These are phyloP conservation scores for Juncus inflexus DNA, from an alignment of 176 grass and related monocot species.

Conservation along the genomic window DNA sequence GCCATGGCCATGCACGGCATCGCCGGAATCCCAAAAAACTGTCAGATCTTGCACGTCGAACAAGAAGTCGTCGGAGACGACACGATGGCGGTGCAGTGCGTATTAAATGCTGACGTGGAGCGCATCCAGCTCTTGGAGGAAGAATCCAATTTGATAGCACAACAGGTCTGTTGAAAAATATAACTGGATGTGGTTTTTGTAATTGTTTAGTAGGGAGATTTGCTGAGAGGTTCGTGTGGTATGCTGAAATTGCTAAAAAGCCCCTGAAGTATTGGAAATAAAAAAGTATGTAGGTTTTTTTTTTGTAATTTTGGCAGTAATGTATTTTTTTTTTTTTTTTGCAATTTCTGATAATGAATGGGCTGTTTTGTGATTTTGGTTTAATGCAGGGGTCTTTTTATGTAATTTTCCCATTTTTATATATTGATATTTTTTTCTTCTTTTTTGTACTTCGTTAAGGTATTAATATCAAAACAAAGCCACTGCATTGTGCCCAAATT, in stretches of 20 bases:
- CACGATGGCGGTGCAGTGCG: slow-evolving; percentile 79
- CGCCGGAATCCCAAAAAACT: slow-evolving; percentile 97
- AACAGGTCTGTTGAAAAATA: slow-evolving; percentile 39
- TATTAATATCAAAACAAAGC: no score
- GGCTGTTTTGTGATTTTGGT: no score
- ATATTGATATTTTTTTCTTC: background rate
- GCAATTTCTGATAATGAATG: no score
- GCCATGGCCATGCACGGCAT: slow-evolving; percentile 88
- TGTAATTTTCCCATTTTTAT: background rate
- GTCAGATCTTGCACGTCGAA: slow-evolving; percentile 97
- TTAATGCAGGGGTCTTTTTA: background rate
- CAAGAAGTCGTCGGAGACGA: slow-evolving; percentile 89
- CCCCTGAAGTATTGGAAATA: no score
- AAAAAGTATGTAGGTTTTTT: no score
- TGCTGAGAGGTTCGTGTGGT: background rate
- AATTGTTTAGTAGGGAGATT: background rate
- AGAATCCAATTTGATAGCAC: slow-evolving; percentile 61
- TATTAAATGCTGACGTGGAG: slow-evolving; percentile 79
- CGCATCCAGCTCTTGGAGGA: slow-evolving; percentile 74
- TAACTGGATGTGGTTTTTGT: slow-evolving; percentile 8
- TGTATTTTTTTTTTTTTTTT: background rate
- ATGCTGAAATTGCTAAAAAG: no score
- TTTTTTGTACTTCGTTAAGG: background rate
- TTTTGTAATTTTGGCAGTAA: background rate
- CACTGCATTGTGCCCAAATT: no score